Base-by-base conservation (phyloP, 257 asterid species). In the Hygrophila difformis region DNA sequence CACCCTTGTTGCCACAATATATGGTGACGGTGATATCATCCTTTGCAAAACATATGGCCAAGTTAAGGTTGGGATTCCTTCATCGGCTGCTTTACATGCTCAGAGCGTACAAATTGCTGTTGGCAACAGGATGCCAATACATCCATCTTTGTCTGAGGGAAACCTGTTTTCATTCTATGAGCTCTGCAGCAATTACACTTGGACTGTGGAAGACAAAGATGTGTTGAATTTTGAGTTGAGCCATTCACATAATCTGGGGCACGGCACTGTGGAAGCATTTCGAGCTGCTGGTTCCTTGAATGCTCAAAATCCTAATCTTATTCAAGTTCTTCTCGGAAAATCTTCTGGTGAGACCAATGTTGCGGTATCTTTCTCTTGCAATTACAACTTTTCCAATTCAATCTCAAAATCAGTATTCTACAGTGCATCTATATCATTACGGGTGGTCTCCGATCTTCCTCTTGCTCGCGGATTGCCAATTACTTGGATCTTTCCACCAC, bases 401-500 rank as follows among this genome's bases (percentile, higher is more conserved):
- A 59, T 48, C 41, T 60, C 78, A 13, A 66, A 72, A 60, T 58
- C 92, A 7, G 60, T 71, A 63, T 57, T 55, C 39, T 88, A 88
- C 56, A 60, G 59, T 59, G 84, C 97, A 40, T 74, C 74, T 61
- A 44, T 71, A 42, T 74, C 81, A 16, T 31, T 88, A 49, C 47
- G 60, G 71, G 97, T 88, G 57, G 80, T 81, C 53, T 52, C 87
- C 3, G 80, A 76, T 69, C 93, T 81, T 55, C 95, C 97, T 18
- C 87, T 88, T 55, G 75, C 93, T 63, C 78, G 78, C 45, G 97
- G 95, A 57, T 75, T 59, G 15, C 67, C 84, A 24, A 59, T 73
- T 43, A 84, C 95, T 26, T 88, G 97, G 97, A 65, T 81, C 60
- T 82, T 88, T 52, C 95, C 97, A 57, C 72, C 95, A 51, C 57